phyloP scores from a whole-genome alignment of 805 yeast species.

The Ogataea trehalophila region DNA sequence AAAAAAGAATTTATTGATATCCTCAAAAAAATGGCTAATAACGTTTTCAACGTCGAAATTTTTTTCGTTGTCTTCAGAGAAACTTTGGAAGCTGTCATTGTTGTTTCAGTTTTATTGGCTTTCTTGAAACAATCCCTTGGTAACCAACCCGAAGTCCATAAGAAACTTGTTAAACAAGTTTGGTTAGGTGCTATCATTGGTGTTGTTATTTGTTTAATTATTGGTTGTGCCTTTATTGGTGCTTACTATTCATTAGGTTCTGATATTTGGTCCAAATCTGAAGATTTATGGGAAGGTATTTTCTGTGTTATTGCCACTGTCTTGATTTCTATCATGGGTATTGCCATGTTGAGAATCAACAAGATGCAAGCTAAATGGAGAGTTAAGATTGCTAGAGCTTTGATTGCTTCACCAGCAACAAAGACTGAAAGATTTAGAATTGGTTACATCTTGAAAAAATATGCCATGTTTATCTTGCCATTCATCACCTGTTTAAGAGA shows the following conservation, averaged over 20 bases:
- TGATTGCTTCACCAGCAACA: conserved; percentile 52
- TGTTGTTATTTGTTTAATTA: conserved; percentile 66
- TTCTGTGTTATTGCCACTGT: conserved; percentile 87
- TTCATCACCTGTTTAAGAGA: conserved; percentile 90
- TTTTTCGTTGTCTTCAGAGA: conserved; percentile 93
- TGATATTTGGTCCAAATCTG: conserved; percentile 83
- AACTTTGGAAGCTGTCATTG: conserved; percentile 85
- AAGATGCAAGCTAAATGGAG: conserved; percentile 98
- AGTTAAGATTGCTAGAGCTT: conserved; percentile 83
- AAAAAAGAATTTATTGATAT: too few relatives aligned
- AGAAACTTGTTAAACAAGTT: conserved; percentile 66
- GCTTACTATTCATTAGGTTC: conserved; percentile 76
- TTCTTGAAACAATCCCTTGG: conserved; percentile 89
- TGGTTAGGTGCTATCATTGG: conserved; percentile 82
- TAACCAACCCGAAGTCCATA: conserved; percentile 42
- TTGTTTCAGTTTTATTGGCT: conserved; percentile 86
- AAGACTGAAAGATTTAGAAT: conserved; percentile 49
- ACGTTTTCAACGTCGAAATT: conserved; percentile 64
- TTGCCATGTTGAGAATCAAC: conserved; percentile 92
- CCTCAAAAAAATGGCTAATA: conserved; percentile 27
- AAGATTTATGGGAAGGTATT: conserved; percentile 96
- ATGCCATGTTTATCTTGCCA: conserved; percentile 86
- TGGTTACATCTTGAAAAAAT: conserved; percentile 59
- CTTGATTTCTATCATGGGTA: conserved; percentile 90
- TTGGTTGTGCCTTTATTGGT: conserved; percentile 94